Base-by-base conservation (phyloP, 2,329 filamentous ascomycete species). In the Tetracladium maxilliforme region DNA sequence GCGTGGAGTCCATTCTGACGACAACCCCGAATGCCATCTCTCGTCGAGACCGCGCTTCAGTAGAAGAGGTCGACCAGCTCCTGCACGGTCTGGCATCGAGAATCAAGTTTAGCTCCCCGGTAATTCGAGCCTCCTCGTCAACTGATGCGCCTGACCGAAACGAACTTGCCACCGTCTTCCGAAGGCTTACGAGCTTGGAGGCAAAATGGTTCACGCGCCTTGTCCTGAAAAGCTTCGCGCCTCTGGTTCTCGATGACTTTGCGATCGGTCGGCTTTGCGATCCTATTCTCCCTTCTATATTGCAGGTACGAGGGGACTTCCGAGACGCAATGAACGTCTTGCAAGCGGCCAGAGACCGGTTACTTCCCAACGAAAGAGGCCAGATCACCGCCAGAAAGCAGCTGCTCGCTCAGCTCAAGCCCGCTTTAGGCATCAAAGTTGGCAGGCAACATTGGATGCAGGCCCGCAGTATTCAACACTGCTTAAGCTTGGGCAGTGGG, bases 151-250 rank as follows among this genome's bases (percentile, higher is more conserved):
- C 25, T 5, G 20, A 27, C 14, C 16, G 15, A 8, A 25, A 20
- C 4, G 13, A 17, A 22, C 45, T 87, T 2, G 56, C 56, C 12
- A 42, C 45, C 1, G 42, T 86, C 2, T 79, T 78, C 38, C 54
- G 50, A 16, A 63, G 67, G 6, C 42, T 83, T 7, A 57, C 58
- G 22, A 67, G 80, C 4, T 56, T 58, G 21, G 80, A 92, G 42
- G 77, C 74, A 4, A 93, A 93, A 50, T 94, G 86, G 86, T 60
- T 93, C 8, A 80, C 80, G 1, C 65, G 86, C 4, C 55, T 94
- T 16, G 58, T 93, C 6, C 54, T 92, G 15, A 90, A 92, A 42
- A 66, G 74, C 33, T 80, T 75, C 30, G 58, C 64, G n/a, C 76
- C 78, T 0, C 56, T 86, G n/a, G n/a, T n/a, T n/a, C n/a, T n/a